Base-by-base conservation (phyloP, 2,329 filamentous ascomycete species). In the Aspergillus fructus region DNA sequence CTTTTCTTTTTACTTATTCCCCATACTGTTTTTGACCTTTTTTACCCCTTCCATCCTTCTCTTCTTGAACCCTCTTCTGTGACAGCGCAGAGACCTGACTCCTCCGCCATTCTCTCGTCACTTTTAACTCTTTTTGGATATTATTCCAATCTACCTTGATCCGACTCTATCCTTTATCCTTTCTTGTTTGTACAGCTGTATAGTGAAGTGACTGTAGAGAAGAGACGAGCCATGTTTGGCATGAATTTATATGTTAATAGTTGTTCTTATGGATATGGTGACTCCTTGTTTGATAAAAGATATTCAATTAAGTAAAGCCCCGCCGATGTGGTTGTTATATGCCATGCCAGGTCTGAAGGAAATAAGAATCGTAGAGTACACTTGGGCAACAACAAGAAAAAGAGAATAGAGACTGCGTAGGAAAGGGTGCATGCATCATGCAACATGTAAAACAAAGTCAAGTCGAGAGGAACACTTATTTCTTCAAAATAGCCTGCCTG, bases 1-100 rank as follows among this genome's bases (percentile, higher is more conserved):
- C 60, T 68, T 59, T 60, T 62, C 58, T 62, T 62, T 62, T 64
- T 62, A 66, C 62, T 67, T 72, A 71, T 73, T 72, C 69, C 69
- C 69, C 69, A 66, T 71, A 66, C 63, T 49, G 66, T 70, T 72
- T 70, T 51, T 62, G 50, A 58, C 57, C 56, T 58, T 47, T 58
- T 47, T 52, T 19, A 8, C 27, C 9, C 27, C 27, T n/a, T 37
- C 13, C 12, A 37, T 37, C 46, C 42, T 49, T 46, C 62, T 64
- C 58, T 64, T 62, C 56, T 40, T 64, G 27, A 30, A 30, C 9
- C 27, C 27, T 57, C 53, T 64, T 61, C 56, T 63, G 63, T 66
- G 64, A 59, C 45, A 52, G 39, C 24, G 53, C 53, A 53, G 57
- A 52, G 57, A 51, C 48, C 61, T 60, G 50, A 40, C 47, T 49